Evolutionary conservation across 768 basidiomycete species (phyloP).

Genomic region (Udeniomyces megalosporus): DNA sequence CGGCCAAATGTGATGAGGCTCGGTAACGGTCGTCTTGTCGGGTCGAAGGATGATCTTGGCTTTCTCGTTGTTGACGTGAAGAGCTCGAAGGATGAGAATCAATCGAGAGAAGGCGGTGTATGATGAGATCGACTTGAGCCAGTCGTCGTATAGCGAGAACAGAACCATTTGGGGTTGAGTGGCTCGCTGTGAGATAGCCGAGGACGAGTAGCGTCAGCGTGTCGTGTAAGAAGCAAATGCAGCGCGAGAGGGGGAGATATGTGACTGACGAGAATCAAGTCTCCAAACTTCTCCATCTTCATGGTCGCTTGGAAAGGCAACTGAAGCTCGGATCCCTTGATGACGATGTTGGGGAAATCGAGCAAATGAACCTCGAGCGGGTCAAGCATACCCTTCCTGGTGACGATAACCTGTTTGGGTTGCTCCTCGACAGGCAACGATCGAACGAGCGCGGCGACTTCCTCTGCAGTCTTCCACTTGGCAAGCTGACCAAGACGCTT

Average conservation of each 20-base stretch:
- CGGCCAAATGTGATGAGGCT: slow-evolving; percentile 97
- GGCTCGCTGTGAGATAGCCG: slow-evolving; percentile 44
- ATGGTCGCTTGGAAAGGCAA: slow-evolving; percentile 91
- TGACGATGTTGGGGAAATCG: slow-evolving; percentile 99
- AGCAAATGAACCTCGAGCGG: slow-evolving; percentile 89
- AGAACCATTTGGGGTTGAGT: slow-evolving; percentile 99
- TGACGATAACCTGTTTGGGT: slow-evolving; percentile 98
- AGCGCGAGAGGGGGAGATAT: background rate
- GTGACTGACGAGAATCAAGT: slow-evolving; percentile 60
- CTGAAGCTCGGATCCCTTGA: slow-evolving; percentile 96
- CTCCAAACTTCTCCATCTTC: slow-evolving; percentile 99
- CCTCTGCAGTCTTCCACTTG: slow-evolving; percentile 99
- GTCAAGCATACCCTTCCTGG: slow-evolving; percentile 97
- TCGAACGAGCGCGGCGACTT: slow-evolving; percentile 93
- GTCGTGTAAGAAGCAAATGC: slow-evolving; percentile 1
- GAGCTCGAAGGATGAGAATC: slow-evolving; percentile 85
- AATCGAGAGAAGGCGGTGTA: slow-evolving; percentile 98
- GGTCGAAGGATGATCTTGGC: slow-evolving; percentile 96
- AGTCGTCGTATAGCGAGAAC: slow-evolving; percentile 97
- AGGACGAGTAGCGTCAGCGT: slow-evolving; percentile 1
- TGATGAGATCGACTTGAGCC: slow-evolving; percentile 96
- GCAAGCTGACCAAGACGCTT: slow-evolving; percentile 98
- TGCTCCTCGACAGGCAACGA: slow-evolving; percentile 99
- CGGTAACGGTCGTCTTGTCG: slow-evolving; percentile 90
- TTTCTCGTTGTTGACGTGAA: slow-evolving; percentile 99